Evolutionary conservation across 208 protist species (phyloP), one percentile per base, ranked within the genome.

Genomic region (Trypanosoma platydactyli): DNA sequence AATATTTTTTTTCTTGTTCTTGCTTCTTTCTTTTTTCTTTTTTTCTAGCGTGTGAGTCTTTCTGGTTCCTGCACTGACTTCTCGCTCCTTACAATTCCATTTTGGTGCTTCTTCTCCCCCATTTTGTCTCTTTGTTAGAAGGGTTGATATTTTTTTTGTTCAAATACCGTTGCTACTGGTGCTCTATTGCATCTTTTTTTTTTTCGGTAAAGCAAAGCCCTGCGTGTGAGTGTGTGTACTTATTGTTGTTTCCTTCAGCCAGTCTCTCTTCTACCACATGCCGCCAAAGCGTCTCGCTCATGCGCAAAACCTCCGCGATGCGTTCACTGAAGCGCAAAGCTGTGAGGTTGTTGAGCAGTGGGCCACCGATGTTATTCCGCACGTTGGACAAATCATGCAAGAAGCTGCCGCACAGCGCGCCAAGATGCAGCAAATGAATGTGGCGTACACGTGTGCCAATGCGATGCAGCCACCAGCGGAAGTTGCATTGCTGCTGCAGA

Each of bases 281-380:
- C 80, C 79, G 1, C 78, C 78, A 46, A 94, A 94, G 63, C 80
- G 82, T 44, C 55, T 63, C 55, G 80, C 73, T 13, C 68, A 87
- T 63, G 71, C 68, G 13, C 82, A 91, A 61, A 75, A 38, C 33
- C 58, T 91, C 38, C 88, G 88, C 38, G 84, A 89, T 58, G 51
- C 78, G 58, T 89, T 71, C 66, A 76, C 74, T 13, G 88, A 91
- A 71, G 73, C 81, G 15, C 27, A 57, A 24, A 84, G 76, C 41
- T 60, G 77, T 12, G 64, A 64, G 0, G 68, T 82, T 30, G 58
- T 94, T 5, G 78, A 88, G 50, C 25, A 65, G 7, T 94, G 84
- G 84, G 77, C 78, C 4, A 72, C 57, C 1, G 50, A 64, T 35
- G 58, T 65, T 15, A 63, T 89, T 18, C n/a, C 51, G 4, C 60